Base-by-base conservation (phyloP, 257 asterid genomes). In the Misopates orontium region DNA sequence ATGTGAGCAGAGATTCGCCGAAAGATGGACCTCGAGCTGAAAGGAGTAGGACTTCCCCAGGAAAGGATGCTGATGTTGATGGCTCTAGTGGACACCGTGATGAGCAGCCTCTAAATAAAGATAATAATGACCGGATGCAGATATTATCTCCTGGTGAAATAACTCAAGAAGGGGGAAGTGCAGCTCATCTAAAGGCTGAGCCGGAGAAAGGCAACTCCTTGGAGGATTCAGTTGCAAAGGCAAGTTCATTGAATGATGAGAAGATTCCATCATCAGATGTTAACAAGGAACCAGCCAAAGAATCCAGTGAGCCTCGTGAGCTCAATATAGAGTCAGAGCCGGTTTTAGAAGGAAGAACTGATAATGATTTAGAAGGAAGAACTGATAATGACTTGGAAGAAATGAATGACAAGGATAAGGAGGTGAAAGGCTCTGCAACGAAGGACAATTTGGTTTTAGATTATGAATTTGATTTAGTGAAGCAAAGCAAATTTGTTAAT, bases 1-100 rank as follows among this genome's bases (percentile, higher is more conserved):
- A 86, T 32, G 76, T 53, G 73, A 82, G 67, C 56, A 80, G 60
- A 64, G 98, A 82, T 60, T 62, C 69, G 69, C 88, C 79, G 68
- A 80, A 83, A 77, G 82, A 82, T 67, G 87, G 78, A 72, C 72
- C 85, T 7, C 76, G 68, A 78, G 69, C 67, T 41, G 93, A 77
- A 54, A 81, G 67, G 72, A 71, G 75, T 51, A 82, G 82, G 79
- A 66, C 74, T 32, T 28, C 36, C 36, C 36, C 36, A 2, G 36
- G 93, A 76, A 49, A 83, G 69, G 73, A 70, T 76, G 73, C 75
- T 21, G 78, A 60, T 21, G 64, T 66, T 66, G 84, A 80, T 73
- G 68, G 76, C 69, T 73, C 80, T 45, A 68, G 71, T 64, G 78
- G 77, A 44, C 74, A 64, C 65, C 70, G 20, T 71, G 79, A 76